These are phyloP conservation scores for Ligustrum vulgare DNA, from an alignment of 257 asterid species.

Conservation along the genomic window DNA sequence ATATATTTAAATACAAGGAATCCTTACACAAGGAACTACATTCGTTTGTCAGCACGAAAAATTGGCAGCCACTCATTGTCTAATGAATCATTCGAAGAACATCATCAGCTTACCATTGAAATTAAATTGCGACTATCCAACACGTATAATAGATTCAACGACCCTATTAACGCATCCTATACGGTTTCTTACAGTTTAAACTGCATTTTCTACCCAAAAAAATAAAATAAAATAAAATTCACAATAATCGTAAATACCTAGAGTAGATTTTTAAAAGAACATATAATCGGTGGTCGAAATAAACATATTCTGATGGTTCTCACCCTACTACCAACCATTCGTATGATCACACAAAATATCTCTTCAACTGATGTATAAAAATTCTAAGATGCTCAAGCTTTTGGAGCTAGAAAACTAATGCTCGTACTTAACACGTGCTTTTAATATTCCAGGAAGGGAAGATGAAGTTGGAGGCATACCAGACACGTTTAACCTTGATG, in stretches of 20 bases:
- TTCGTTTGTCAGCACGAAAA: no score
- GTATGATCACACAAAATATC: neutral
- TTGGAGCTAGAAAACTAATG: slow-evolving; percentile 41
- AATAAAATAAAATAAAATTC: neutral
- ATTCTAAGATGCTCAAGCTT: slow-evolving; percentile 10
- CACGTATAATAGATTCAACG: neutral
- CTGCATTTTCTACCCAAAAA: slow-evolving; percentile 16
- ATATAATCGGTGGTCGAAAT: slow-evolving; percentile 8
- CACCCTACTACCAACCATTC: slow-evolving; percentile 12
- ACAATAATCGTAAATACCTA: slow-evolving; percentile 24
- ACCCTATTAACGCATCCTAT: neutral
- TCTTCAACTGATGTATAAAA: slow-evolving; percentile 17
- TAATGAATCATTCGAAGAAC: no score
- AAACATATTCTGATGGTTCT: slow-evolving; percentile 10
- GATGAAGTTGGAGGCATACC: slow-evolving; percentile 64
- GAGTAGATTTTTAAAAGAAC: slow-evolving; percentile 8
- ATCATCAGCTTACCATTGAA: no score
- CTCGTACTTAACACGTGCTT: slow-evolving; percentile 85
- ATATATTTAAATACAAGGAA: no score
- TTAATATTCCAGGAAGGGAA: slow-evolving; percentile 84
- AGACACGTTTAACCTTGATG: slow-evolving; percentile 32
- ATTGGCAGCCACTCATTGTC: no score
- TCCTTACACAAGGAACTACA: no score
- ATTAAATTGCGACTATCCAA: neutral
- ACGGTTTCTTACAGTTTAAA: slow-evolving; percentile 5